These are phyloP conservation scores for Acanthamoeba rhysodes DNA, from an alignment of 208 protist genomes.

Conservation along the genomic window DNA sequence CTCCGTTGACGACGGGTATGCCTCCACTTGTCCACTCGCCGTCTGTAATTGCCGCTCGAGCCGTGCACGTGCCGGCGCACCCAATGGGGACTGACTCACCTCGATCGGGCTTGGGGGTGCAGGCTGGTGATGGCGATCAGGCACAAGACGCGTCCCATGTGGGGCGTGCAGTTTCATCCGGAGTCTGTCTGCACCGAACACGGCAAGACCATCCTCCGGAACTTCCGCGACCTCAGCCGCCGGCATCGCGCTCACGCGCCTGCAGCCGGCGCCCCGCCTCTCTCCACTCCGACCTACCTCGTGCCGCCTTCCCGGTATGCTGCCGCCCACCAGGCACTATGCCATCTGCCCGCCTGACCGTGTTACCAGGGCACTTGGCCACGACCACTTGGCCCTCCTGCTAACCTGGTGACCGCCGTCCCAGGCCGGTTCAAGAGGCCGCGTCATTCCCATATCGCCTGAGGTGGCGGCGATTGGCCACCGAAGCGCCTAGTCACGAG, in stretches of 20 bases:
- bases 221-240: conserved; percentile 79
- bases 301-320: neutral
- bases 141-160: conserved; percentile 79
- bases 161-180: conserved; percentile 90
- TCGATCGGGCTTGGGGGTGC: neutral
- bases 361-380: too few relatives aligned
- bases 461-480: too few relatives aligned
- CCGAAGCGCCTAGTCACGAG: too few relatives aligned
- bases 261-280: neutral
- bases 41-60: neutral
- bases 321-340: too few relatives aligned
- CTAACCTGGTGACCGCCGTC: too few relatives aligned
- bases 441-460: too few relatives aligned
- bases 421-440: too few relatives aligned
- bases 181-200: conserved; percentile 88
- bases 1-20: neutral
- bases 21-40: neutral
- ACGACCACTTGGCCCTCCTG: too few relatives aligned
- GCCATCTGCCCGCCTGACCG: too few relatives aligned
- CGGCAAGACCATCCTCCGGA: conserved; percentile 81
- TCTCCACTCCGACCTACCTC: neutral
- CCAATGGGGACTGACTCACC: neutral
- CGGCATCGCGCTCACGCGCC: neutral
- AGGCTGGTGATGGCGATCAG: conserved; percentile 85
- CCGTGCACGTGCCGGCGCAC: neutral